These are phyloP conservation scores for Dillenia suffruticosa DNA, from an alignment of 164 flowering plant genomes.

Conservation along the genomic window DNA sequence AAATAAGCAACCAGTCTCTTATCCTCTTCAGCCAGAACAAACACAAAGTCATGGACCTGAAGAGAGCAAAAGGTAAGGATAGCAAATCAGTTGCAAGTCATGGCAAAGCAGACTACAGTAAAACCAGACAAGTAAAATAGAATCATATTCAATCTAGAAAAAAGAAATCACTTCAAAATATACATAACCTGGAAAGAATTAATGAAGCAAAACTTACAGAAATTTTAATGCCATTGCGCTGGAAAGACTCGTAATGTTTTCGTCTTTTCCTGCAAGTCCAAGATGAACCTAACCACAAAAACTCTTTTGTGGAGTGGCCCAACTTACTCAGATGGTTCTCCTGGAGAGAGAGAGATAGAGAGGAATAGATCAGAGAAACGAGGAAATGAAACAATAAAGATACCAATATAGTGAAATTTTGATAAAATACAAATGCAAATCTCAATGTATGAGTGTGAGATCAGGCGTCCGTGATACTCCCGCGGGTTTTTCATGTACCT, in stretches of 20 bases:
- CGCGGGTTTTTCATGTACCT: conserved; percentile 27
- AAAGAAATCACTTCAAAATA: neutral
- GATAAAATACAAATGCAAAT: neutral
- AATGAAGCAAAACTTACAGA: conserved; percentile 45
- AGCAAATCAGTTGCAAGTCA: neutral
- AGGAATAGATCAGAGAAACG: neutral
- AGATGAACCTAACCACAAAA: conserved; percentile 66
- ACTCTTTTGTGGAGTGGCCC: conserved; percentile 26
- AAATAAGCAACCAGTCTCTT: conserved; percentile 77
- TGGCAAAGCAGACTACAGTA: neutral
- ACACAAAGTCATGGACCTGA: conserved; percentile 75
- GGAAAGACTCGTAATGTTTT: conserved; percentile 65
- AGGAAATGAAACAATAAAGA: neutral
- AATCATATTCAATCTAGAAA: neutral
- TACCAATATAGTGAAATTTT: neutral
- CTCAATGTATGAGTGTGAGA: neutral
- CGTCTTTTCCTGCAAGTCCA: conserved; percentile 61
- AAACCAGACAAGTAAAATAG: neutral
- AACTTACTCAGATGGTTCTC: conserved; percentile 21
- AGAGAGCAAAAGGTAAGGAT: conserved; percentile 2
- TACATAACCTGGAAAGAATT: neutral
- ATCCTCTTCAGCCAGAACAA: conserved; percentile 73
- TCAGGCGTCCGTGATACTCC: neutral
- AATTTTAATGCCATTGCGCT: conserved; percentile 59
- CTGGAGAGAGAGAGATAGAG: conserved; percentile 16